These are phyloP conservation scores for Tolypocladium guangdongense DNA, from an alignment of 2,329 filamentous ascomycete species.

Conservation along the genomic window DNA sequence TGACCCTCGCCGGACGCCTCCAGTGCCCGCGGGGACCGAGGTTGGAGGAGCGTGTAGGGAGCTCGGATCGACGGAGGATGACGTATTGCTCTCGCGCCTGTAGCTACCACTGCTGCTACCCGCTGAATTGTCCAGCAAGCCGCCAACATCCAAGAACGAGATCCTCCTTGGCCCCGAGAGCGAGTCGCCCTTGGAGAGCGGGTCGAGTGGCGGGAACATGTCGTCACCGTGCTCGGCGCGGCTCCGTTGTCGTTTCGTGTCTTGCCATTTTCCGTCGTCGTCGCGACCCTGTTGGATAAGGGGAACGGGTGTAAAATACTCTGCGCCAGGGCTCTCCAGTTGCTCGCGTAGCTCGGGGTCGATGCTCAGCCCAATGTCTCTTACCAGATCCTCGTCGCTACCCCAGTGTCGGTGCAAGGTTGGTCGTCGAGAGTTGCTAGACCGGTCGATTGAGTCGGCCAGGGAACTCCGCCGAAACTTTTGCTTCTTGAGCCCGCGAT, in stretches of 20 bases:
- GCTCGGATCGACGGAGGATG: conserved; percentile 27
- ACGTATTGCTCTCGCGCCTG: conserved; percentile 30
- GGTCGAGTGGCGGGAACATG: conserved; percentile 27
- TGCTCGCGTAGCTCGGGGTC: conserved; percentile 37
- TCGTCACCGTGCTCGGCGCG: conserved; percentile 33
- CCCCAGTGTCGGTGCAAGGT: conserved; percentile 61
- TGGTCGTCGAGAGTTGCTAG: conserved; percentile 28
- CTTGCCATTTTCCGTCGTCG: conserved; percentile 36
- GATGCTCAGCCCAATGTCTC: conserved; percentile 63
- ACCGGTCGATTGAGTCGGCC: conserved; percentile 50
- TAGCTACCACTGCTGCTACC: conserved; percentile 19
- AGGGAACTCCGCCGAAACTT: conserved; percentile 62
- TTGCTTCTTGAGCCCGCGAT: conserved; percentile 79
- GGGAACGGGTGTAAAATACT: conserved; percentile 25
- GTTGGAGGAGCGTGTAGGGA: conserved; percentile 25
- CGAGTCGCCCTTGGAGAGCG: conserved; percentile 15
- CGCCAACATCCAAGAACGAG: conserved; percentile 79
- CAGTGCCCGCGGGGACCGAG: conserved; percentile 31
- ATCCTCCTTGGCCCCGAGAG: conserved; percentile 30
- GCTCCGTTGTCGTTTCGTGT: conserved; percentile 28
- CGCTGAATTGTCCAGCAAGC: conserved; percentile 47
- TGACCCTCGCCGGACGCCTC: conserved; percentile 41
- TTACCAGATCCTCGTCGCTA: conserved; percentile 83
- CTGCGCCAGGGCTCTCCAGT: conserved; percentile 12
- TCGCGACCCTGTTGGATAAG: conserved; percentile 18